phyloP scores from a whole-genome alignment of 2,329 filamentous ascomycete species.

The Colletotrichum tamarilloi region DNA sequence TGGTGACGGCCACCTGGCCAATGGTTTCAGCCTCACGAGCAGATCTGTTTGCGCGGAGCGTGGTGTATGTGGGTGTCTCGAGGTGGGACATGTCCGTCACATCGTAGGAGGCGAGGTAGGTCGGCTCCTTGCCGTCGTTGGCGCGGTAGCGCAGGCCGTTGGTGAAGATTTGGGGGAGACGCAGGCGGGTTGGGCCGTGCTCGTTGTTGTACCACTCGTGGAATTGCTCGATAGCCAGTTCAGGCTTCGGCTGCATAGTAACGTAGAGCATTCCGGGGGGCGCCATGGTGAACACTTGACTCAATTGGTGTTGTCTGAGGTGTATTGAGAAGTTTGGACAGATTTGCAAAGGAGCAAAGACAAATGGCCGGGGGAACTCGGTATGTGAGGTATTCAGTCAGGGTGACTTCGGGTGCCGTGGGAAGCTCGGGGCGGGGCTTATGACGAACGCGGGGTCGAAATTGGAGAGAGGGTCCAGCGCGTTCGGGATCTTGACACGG shows the following conservation, averaged over 20 bases:
- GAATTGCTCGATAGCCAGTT: constrained; percentile 75
- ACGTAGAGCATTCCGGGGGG: constrained; percentile 82
- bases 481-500: constrained; percentile 26
- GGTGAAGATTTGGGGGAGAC: constrained; percentile 76
- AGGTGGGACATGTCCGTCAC: constrained; percentile 79
- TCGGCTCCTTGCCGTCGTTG: constrained; percentile 69
- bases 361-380: background rate
- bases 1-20: constrained; percentile 70
- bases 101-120: constrained; percentile 86
- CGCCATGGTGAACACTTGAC: constrained; percentile 42
- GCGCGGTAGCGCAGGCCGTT: constrained; percentile 86
- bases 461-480: constrained; percentile 5
- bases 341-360: background rate
- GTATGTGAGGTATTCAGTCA: background rate
- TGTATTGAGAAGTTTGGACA: background rate
- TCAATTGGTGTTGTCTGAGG: background rate
- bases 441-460: constrained; percentile 31
- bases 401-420: constrained; percentile 3
- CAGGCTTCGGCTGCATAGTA: constrained; percentile 82
- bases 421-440: constrained; percentile 16
- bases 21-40: constrained; percentile 65
- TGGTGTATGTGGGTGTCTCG: constrained; percentile 75
- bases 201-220: constrained; percentile 97
- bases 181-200: constrained; percentile 84
- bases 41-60: constrained; percentile 69